phyloP scores from a whole-genome alignment of 257 asterid genomes.

The Scutellaria barbata region DNA sequence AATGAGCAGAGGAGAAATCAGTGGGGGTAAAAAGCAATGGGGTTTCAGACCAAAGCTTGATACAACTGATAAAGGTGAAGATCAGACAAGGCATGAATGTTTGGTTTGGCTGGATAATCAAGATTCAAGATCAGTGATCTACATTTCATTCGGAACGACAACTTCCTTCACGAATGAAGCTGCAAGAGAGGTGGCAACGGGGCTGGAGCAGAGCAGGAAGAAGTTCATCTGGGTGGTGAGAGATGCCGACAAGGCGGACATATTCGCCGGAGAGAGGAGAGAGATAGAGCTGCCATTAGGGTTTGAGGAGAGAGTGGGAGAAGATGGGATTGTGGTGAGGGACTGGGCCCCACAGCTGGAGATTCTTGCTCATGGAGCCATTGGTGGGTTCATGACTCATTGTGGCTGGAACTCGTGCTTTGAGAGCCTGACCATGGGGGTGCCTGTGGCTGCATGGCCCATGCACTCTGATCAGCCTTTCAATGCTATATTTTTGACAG shows the following conservation, averaged over 20 bases:
- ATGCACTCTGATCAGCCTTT: slow-evolving; percentile 68
- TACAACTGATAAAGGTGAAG: not conserved
- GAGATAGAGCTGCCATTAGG: slow-evolving; percentile 44
- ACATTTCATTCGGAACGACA: slow-evolving; percentile 55
- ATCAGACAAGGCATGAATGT: slow-evolving; percentile 36
- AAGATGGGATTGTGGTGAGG: slow-evolving; percentile 49
- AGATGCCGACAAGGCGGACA: slow-evolving; percentile 60
- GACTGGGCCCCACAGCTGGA: slow-evolving; percentile 68
- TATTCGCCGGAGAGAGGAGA: slow-evolving; percentile 47
- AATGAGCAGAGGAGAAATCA: slow-evolving; percentile 42
- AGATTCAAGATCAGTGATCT: slow-evolving; percentile 43
- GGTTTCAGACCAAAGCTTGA: slow-evolving; percentile 43
- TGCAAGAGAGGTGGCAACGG: slow-evolving; percentile 47
- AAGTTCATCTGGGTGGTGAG: slow-evolving; percentile 59
- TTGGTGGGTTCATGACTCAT: slow-evolving; percentile 53
- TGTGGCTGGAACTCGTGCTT: slow-evolving; percentile 56
- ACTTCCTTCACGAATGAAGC: slow-evolving; percentile 44
- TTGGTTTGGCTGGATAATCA: slow-evolving; percentile 58
- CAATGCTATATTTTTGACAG: slow-evolving; percentile 48
- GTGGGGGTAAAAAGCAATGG: slow-evolving; percentile 52
- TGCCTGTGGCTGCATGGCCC: slow-evolving; percentile 61
- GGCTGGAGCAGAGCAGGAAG: slow-evolving; percentile 50
- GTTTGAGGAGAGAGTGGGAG: slow-evolving; percentile 49
- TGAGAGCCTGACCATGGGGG: slow-evolving; percentile 51
- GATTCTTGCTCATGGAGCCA: slow-evolving; percentile 48